phyloP scores from a whole-genome alignment of 345 rosid genomes.

The Carallia pectinifolia region DNA sequence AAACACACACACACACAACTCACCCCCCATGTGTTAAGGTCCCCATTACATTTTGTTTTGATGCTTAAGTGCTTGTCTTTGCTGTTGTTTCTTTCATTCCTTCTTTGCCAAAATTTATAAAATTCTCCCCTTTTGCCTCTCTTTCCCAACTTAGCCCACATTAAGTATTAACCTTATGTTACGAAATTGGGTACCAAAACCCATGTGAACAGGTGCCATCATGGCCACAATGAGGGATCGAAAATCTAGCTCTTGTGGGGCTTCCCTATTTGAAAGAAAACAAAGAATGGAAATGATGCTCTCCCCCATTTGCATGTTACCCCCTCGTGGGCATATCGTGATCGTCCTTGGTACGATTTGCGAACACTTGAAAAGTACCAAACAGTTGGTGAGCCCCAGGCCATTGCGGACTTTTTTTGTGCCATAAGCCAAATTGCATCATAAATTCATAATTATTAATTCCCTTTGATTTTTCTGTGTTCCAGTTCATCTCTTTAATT shows the following conservation, averaged over 20 bases:
- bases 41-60: slow-evolving; percentile 55
- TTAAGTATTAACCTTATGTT: slow-evolving; percentile 29
- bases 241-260: slow-evolving; percentile 32
- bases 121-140: slow-evolving; percentile 13
- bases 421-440: background rate
- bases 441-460: background rate
- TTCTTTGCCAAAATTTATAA: background rate
- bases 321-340: slow-evolving; percentile 46
- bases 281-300: slow-evolving; percentile 20
- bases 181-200: slow-evolving; percentile 22
- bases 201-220: slow-evolving; percentile 43
- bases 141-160: slow-evolving; percentile 23
- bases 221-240: slow-evolving; percentile 29
- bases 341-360: slow-evolving; percentile 40
- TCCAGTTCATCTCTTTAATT: no score
- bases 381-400: slow-evolving; percentile 19
- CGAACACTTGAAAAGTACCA: slow-evolving; percentile 35
- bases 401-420: background rate
- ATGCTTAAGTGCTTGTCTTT: slow-evolving; percentile 57
- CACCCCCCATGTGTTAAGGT: slow-evolving; percentile 83
- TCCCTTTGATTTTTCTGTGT: background rate
- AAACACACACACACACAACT: background rate
- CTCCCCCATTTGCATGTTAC: slow-evolving; percentile 44
- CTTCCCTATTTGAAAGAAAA: slow-evolving; percentile 15
- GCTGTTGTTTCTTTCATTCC: slow-evolving; percentile 46